These are phyloP conservation scores for Haberlea rhodopensis DNA, from an alignment of 257 asterid species.

Conservation along the genomic window DNA sequence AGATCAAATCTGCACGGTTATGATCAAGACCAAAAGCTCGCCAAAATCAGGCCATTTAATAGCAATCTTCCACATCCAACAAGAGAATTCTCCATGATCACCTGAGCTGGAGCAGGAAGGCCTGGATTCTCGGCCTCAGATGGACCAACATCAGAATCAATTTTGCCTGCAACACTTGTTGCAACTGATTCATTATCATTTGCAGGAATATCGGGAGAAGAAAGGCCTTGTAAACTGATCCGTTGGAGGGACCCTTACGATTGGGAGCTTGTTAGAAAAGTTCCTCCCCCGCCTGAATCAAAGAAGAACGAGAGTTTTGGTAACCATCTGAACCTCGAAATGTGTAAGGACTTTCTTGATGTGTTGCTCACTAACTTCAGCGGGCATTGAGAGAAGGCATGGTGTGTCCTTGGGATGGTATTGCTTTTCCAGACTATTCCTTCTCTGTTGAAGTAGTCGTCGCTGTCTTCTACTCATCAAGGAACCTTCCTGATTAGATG, in stretches of 20 bases:
- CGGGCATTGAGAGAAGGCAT: constrained; percentile 45
- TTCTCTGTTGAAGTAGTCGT: constrained; percentile 83
- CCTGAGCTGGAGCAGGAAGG: constrained; percentile 95
- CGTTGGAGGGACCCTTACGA: constrained; percentile 41
- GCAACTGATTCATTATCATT: constrained; percentile 41
- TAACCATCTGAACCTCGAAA: constrained; percentile 46
- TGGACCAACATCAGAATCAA: constrained; percentile 46
- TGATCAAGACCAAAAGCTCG: constrained; percentile 93
- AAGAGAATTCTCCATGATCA: constrained; percentile 73
- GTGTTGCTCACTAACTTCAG: constrained; percentile 53
- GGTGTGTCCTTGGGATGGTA: constrained; percentile 56
- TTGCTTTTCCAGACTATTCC: constrained; percentile 64
- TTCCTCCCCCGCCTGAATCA: constrained; percentile 44
- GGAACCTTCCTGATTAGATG: constrained; percentile 64
- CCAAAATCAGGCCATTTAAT: constrained; percentile 98
- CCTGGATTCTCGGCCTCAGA: constrained; percentile 50
- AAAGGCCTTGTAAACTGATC: constrained; percentile 42
- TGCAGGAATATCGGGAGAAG: constrained; percentile 44
- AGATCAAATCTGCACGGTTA: constrained; percentile 95
- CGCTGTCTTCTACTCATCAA: constrained; percentile 83
- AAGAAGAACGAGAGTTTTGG: constrained; percentile 43
- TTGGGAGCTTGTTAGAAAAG: constrained; percentile 37
- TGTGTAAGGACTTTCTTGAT: constrained; percentile 39
- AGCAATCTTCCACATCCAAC: constrained; percentile 98
- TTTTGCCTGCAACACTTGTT: constrained; percentile 41